Evolutionary conservation across 352 stramenopile species (phyloP).

Genomic region (Globisporangium radiosum): DNA sequence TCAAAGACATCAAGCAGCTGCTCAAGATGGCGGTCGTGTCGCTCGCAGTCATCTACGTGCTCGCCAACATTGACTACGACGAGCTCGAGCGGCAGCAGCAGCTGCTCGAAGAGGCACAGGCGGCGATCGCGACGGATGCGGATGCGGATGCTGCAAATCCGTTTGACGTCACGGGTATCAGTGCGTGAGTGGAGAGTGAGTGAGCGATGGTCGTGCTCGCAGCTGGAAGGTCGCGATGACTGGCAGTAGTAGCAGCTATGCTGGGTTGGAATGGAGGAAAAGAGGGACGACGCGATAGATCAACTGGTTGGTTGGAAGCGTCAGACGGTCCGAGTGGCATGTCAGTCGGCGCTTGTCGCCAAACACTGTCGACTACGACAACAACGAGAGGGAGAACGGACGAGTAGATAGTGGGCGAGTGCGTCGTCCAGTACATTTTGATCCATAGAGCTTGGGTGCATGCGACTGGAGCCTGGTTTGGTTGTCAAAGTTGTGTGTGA

Average conservation of each 20-base stretch:
- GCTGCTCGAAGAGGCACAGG: conserved; percentile 50
- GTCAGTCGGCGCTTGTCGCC: too few relatives aligned
- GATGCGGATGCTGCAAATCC: conserved; percentile 13
- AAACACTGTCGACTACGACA: too few relatives aligned
- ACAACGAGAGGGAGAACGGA: too few relatives aligned
- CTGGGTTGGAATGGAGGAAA: too few relatives aligned
- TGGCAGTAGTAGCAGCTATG: neutral
- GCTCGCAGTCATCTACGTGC: conserved; percentile 79
- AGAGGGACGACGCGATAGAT: too few relatives aligned
- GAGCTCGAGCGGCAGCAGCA: conserved; percentile 86
- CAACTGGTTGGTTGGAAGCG: neutral
- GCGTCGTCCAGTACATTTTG: neutral
- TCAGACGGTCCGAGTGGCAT: neutral
- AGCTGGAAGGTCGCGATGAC: neutral
- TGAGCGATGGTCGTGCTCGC: neutral
- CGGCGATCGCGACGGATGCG: conserved; percentile 15
- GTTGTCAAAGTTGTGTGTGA: too few relatives aligned
- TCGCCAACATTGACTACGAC: conserved; percentile 88
- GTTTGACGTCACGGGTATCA: conserved; percentile 12
- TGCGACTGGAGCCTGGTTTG: too few relatives aligned
- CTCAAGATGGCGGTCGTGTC: conserved; percentile 84
- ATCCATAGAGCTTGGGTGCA: too few relatives aligned
- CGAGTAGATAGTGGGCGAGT: too few relatives aligned
- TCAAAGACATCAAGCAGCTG: conserved; percentile 75
- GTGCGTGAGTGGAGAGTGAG: conserved; percentile 2